Conservation (phyloP, 1,284 basidiomycete genomes). For the Irpex sp. region DNA sequence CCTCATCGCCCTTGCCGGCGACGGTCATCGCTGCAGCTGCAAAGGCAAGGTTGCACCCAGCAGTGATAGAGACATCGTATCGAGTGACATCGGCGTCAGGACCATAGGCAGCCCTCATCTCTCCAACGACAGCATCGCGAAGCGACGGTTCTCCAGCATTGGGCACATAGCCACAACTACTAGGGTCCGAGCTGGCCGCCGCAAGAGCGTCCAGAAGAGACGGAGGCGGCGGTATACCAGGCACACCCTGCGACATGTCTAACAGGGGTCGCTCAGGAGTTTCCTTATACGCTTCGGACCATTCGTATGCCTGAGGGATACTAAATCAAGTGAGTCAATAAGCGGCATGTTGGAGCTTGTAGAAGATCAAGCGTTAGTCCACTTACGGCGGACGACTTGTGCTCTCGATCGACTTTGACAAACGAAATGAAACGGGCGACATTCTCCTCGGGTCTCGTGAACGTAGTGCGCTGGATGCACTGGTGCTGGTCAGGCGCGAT, state of each 20-base stretch:
- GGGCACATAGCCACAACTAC: conserved; percentile 59
- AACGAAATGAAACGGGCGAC: conserved; percentile 14
- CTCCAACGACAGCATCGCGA: conserved; percentile 54
- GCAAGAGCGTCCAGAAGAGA: conserved; percentile 51
- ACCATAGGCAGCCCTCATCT: conserved; percentile 67
- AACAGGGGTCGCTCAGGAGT: conserved; percentile 50
- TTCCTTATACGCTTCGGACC: conserved; percentile 51
- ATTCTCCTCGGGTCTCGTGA: conserved; percentile 5
- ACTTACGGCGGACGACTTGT: conserved; percentile 20
- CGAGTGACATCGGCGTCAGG: conserved; percentile 40
- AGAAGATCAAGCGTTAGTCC: background rate
- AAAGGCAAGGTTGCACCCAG: conserved; percentile 74
- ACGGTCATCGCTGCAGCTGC: conserved; percentile 61
- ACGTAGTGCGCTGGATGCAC: background rate
- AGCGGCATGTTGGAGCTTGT: background rate
- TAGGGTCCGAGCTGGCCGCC: conserved; percentile 39
- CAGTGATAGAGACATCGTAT: conserved; percentile 60
- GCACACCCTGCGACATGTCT: conserved; percentile 79
- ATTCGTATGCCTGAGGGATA: conserved; percentile 67
- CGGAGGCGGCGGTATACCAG: conserved; percentile 60
- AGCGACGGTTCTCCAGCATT: conserved; percentile 64
- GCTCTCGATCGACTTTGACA: conserved; percentile 15
- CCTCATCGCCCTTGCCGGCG: conserved; percentile 68
- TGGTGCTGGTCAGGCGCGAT: background rate
- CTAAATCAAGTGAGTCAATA: conserved; percentile 29